Evolutionary conservation across 129 eudicot species (phyloP).

Genomic region (Calendula officinalis): DNA sequence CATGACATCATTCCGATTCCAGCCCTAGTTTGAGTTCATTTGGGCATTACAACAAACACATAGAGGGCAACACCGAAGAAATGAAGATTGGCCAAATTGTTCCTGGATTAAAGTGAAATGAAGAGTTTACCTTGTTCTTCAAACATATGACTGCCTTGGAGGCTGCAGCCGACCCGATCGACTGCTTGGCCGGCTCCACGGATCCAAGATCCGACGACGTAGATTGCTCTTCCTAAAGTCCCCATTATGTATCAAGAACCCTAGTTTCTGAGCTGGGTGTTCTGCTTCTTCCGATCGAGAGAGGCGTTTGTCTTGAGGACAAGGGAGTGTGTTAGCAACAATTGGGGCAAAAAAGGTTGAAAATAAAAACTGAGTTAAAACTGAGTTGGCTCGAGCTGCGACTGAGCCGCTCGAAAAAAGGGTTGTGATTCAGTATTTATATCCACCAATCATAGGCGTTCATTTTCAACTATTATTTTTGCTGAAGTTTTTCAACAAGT

Average conservation of each 20-base stretch:
- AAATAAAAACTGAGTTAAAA: constrained; percentile 1
- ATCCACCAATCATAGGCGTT: too few relatives aligned
- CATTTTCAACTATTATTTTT: too few relatives aligned
- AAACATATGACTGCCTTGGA: constrained; percentile 76
- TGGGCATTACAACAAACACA: constrained; percentile 1
- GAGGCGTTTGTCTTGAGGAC: constrained; percentile 19
- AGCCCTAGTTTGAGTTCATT: constrained; percentile 18
- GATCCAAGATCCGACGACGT: constrained; percentile 94
- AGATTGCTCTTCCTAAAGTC: constrained; percentile 69
- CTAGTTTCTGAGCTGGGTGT: too few relatives aligned
- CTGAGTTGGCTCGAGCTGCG: constrained; percentile 19
- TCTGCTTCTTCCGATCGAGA: not conserved
- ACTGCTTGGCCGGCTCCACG: constrained; percentile 88
- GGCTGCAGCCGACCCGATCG: constrained; percentile 89
- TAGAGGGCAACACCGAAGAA: not conserved
- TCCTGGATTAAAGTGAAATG: constrained; percentile 2
- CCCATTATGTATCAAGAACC: constrained; percentile 44
- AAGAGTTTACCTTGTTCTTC: constrained; percentile 58
- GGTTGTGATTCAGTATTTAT: too few relatives aligned
- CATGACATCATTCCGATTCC: constrained; percentile 1
- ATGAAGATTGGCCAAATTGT: not conserved
- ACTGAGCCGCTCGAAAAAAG: not conserved
- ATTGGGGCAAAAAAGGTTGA: constrained; percentile 14
- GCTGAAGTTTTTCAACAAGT: too few relatives aligned
- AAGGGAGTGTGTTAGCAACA: constrained; percentile 28